Percentiles rank a stretch among this genome's conserved stretches.
Evolutionary conservation across 176 grass and related monocot genomes (phyloP).

Genomic region (Zizania latifolia): DNA sequence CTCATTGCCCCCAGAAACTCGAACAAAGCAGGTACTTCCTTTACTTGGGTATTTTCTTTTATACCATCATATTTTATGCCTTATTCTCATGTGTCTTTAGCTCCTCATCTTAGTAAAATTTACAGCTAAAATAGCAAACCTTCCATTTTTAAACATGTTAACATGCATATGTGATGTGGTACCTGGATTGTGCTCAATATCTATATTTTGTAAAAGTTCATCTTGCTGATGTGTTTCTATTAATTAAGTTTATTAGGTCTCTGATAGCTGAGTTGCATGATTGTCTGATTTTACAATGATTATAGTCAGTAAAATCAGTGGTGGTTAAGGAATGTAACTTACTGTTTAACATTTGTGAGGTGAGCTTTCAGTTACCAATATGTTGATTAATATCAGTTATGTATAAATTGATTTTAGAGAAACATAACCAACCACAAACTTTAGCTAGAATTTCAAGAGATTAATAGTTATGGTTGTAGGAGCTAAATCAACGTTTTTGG

Average conservation of each 20-base stretch:
- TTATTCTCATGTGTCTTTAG: slow-evolving; percentile 15
- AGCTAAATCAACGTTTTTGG: neutral
- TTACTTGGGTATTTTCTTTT: slow-evolving; percentile 8
- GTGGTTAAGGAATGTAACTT: neutral
- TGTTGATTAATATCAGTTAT: slow-evolving; percentile 5
- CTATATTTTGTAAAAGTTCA: neutral
- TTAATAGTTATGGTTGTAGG: neutral
- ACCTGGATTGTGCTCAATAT: neutral
- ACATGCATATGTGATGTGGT: neutral
- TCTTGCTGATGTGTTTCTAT: neutral
- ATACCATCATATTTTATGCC: neutral
- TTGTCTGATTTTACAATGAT: neutral
- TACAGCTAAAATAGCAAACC: neutral
- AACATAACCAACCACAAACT: neutral
- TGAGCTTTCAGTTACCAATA: slow-evolving; percentile 5
- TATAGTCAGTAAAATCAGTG: neutral
- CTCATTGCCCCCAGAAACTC: slow-evolving; percentile 92
- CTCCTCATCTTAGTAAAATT: neutral
- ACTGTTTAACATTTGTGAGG: neutral
- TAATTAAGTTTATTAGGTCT: neutral
- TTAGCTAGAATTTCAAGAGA: slow-evolving; percentile 2
- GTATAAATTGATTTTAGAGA: neutral
- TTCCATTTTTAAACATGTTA: slow-evolving; percentile 16
- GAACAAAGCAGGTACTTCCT: slow-evolving; percentile 77
- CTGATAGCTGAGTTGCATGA: neutral